Percentiles rank a stretch among this genome's conserved stretches.
phyloP scores from a whole-genome alignment of 768 basidiomycete genomes.

The Lactarius trivialis region DNA sequence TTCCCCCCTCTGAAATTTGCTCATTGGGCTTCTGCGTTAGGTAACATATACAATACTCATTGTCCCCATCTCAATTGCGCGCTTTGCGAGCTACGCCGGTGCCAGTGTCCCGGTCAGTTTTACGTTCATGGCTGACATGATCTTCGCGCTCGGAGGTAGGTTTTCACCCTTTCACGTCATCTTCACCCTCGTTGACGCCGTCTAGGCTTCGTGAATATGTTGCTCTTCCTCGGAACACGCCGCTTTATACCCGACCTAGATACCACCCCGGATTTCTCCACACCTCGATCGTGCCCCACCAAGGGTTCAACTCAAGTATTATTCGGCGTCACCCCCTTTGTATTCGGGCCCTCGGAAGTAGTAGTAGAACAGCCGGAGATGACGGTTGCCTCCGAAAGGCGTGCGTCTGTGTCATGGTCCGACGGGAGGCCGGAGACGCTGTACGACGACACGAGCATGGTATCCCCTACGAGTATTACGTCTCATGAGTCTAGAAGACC shows the following conservation, averaged over 20 bases:
- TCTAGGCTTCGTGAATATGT: slow-evolving; percentile 31
- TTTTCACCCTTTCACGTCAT: background rate
- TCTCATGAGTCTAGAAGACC: background rate
- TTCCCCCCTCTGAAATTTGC: background rate
- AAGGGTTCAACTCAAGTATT: slow-evolving; percentile 21
- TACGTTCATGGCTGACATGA: slow-evolving; percentile 30
- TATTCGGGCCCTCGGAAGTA: slow-evolving; percentile 13
- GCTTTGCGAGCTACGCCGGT: slow-evolving; percentile 30
- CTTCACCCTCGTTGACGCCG: background rate
- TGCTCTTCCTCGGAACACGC: slow-evolving; percentile 29
- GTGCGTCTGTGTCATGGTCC: background rate
- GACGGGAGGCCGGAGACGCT: background rate
- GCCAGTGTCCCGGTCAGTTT: slow-evolving; percentile 27
- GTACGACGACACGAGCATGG: background rate
- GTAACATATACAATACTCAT: slow-evolving; percentile 31
- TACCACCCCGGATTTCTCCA: slow-evolving; percentile 25
- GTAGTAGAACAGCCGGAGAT: background rate
- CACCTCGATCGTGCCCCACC: slow-evolving; percentile 27
- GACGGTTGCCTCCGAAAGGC: background rate
- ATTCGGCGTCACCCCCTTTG: slow-evolving; percentile 31
- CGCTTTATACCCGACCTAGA: slow-evolving; percentile 28
- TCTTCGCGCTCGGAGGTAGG: slow-evolving; percentile 32
- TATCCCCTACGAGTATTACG: background rate
- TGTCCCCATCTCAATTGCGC: slow-evolving; percentile 31
- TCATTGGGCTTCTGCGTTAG: slow-evolving; percentile 3